Percentiles rank a stretch among this genome's conserved stretches.
phyloP scores from a whole-genome alignment of 2,329 filamentous ascomycete genomes.

The Xylariomycetidae sp. region DNA sequence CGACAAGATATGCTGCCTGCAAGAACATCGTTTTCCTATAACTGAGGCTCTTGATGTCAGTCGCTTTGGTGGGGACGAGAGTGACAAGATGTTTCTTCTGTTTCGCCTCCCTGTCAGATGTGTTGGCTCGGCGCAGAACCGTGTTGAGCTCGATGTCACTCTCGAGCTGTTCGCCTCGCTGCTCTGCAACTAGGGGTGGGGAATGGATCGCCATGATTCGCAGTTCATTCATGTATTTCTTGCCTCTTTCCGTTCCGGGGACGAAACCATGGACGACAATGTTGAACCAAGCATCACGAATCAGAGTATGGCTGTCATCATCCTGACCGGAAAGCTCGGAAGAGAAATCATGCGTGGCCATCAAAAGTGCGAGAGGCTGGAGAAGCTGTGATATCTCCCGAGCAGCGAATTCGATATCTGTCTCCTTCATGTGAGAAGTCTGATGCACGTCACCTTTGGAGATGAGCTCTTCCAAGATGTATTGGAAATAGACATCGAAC shows the following conservation, averaged over 20 bases:
- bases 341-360: slow-evolving; percentile 58
- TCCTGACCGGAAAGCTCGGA: slow-evolving; percentile 41
- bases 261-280: slow-evolving; percentile 91
- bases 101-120: slow-evolving; percentile 66
- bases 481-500: slow-evolving; percentile 76
- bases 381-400: slow-evolving; percentile 84
- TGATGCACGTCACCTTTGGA: slow-evolving; percentile 84
- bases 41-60: slow-evolving; percentile 73
- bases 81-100: slow-evolving; percentile 74
- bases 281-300: slow-evolving; percentile 97
- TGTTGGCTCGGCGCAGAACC: slow-evolving; percentile 80
- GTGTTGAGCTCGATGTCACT: slow-evolving; percentile 97
- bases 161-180: slow-evolving; percentile 82
- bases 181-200: slow-evolving; percentile 78
- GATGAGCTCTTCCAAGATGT: slow-evolving; percentile 80
- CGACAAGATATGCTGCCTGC: slow-evolving; percentile 83
- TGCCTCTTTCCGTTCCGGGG: slow-evolving; percentile 64
- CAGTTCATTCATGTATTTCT: slow-evolving; percentile 69
- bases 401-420: slow-evolving; percentile 75
- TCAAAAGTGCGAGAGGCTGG: slow-evolving; percentile 78
- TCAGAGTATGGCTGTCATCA: slow-evolving; percentile 65
- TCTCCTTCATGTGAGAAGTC: slow-evolving; percentile 63
- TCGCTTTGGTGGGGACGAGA: slow-evolving; percentile 68
- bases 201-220: slow-evolving; percentile 82
- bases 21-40: slow-evolving; percentile 91